Conservation (phyloP, 1,139 yeast genomes). For the Groenewaldozyma auringiensis region DNA sequence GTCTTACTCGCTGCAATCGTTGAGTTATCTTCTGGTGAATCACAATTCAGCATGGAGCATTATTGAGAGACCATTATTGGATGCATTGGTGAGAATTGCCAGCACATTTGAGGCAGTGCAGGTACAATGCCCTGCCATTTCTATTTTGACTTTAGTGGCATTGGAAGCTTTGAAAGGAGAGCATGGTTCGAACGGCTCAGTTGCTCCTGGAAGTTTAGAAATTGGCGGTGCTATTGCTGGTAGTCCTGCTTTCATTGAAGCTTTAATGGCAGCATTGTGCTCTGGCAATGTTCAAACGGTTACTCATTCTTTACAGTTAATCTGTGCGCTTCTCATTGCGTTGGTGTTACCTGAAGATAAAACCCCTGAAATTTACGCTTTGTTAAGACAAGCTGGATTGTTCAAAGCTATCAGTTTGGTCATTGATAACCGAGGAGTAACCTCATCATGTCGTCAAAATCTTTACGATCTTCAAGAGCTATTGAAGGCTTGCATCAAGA, state of each 20-base stretch:
- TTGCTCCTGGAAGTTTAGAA: background rate
- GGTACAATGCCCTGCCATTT: slow-evolving; percentile 22
- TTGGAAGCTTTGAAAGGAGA: slow-evolving; percentile 16
- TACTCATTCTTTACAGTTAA: slow-evolving; percentile 21
- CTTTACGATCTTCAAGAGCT: slow-evolving; percentile 26
- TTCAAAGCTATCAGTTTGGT: slow-evolving; percentile 21
- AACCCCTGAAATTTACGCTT: slow-evolving; percentile 17
- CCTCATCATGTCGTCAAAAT: slow-evolving; percentile 23
- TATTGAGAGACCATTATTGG: slow-evolving; percentile 23
- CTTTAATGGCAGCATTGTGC: slow-evolving; percentile 18
- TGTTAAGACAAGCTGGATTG: slow-evolving; percentile 23
- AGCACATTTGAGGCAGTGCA: slow-evolving; percentile 19
- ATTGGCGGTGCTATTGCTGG: slow-evolving; percentile 16
- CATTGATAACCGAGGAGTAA: slow-evolving; percentile 22
- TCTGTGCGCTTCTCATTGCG: slow-evolving; percentile 21
- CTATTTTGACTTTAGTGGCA: slow-evolving; percentile 22
- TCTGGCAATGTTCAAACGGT: slow-evolving; percentile 22
- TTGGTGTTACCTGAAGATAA: slow-evolving; percentile 18
- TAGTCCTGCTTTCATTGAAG: slow-evolving; percentile 17
- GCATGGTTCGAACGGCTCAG: slow-evolving; percentile 12
- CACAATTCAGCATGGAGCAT: slow-evolving; percentile 25
- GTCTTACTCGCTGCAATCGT: slow-evolving; percentile 22
- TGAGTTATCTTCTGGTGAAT: slow-evolving; percentile 20
- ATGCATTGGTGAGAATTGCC: slow-evolving; percentile 16
- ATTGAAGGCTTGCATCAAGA: slow-evolving; percentile 22